Percentiles rank a stretch among this genome's conserved stretches.
Evolutionary conservation across 169 alveolate species (phyloP).

Genomic region (Plasmodium yoelii): DNA sequence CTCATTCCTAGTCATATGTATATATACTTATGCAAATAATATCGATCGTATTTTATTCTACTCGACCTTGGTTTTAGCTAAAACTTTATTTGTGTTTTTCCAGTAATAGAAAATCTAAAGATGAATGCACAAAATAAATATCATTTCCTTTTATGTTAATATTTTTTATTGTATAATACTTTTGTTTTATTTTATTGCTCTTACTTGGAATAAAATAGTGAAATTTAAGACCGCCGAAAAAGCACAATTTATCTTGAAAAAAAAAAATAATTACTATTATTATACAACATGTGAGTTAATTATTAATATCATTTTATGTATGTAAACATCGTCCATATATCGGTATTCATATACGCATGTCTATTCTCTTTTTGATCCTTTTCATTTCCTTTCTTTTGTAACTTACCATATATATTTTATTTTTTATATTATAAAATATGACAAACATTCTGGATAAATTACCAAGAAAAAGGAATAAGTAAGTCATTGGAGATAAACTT

Average conservation of each 20-base stretch:
- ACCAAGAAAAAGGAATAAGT: slow-evolving; percentile 10
- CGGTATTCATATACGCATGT: not conserved
- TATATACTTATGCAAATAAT: no score
- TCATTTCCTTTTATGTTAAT: not conserved
- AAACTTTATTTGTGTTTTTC: slow-evolving; percentile 32
- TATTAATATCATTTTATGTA: not conserved
- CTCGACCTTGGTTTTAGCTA: slow-evolving; percentile 1
- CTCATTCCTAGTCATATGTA: no score
- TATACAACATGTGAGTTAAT: not conserved
- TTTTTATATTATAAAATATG: slow-evolving; percentile 23
- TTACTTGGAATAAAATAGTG: slow-evolving; percentile 48
- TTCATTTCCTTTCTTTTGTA: not conserved
- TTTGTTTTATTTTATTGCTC: not conserved
- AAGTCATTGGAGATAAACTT: slow-evolving; percentile 32
- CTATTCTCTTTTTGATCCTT: not conserved
- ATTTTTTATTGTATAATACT: not conserved
- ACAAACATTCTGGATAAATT: slow-evolving; percentile 37
- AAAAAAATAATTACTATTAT: not conserved
- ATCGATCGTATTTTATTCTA: no score
- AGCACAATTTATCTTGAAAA: slow-evolving; percentile 37
- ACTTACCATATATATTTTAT: slow-evolving; percentile 24
- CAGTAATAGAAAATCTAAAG: slow-evolving; percentile 40
- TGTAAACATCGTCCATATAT: not conserved
- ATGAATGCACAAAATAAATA: not conserved
- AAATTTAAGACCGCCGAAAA: slow-evolving; percentile 30